Base-by-base conservation (phyloP, 2,329 filamentous ascomycete species). In the Fusarium globosum region DNA sequence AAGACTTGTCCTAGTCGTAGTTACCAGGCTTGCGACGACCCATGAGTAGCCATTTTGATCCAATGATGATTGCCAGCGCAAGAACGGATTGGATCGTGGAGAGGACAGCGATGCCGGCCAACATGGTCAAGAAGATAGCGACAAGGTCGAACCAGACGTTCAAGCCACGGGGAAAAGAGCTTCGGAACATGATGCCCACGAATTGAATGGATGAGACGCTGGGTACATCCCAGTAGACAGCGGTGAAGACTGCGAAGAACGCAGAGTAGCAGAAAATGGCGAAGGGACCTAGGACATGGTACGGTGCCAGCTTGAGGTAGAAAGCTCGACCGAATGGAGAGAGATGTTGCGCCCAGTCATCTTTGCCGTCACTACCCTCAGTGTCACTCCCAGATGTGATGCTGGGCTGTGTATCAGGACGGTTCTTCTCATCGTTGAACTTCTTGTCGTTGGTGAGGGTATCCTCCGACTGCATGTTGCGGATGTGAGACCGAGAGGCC, bases 1-100 rank as follows among this genome's bases (percentile, higher is more conserved):
- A 42, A 8, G 65, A 68, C 23, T 61, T 52, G 16, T 68, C 65
- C 65, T 53, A 68, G 7, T 68, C 65, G 16, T 68, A 68, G 39
- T 68, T 68, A 4, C 65, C 65, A 16, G 63, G 35, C 7, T 20
- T 61, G 4, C 65, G 63, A 7, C 63, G 53, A 0, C 65, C 63
- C 65, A 68, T 48, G 1, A 68, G 23, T 14, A 59, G 8, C 65
- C 65, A 68, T 16, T 68, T 68, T 0, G 65, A 68, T 2, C 26
- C 7, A 12, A 68, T 46, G 1, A 68, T 28, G 0, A 68, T 46
- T 1, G 18, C 39, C 12, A 68, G 12, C 1, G 65, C 63, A 16
- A 68, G 39, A 6, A 68, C 7, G 0, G 65, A 39, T 7, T 68
- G 65, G 1, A 68, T 23, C 0, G 65, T 68, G 20, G 62, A 68